Base-by-base conservation (phyloP, 2,329 filamentous ascomycete species). In the Trichoderma breve region DNA sequence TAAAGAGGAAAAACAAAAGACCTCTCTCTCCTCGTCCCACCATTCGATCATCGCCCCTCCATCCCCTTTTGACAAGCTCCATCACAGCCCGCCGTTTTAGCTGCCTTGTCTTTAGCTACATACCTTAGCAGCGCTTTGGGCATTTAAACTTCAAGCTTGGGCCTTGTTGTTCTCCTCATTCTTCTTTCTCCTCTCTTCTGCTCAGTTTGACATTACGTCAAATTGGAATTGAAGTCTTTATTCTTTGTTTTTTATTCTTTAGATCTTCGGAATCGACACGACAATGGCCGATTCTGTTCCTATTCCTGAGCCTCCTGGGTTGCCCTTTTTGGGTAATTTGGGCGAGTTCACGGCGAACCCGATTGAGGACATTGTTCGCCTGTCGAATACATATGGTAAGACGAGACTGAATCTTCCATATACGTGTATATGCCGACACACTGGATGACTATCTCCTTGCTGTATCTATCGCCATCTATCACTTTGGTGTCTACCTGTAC, bases 251-350 rank as follows among this genome's bases (percentile, higher is more conserved):
- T n/a, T 8, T 3, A 12, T 14, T 39, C 5, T 51, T 58, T 21
- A 6, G 11, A 15, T 3, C 24, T 63, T 36, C 8, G 6, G 57
- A 34, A 36, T 53, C 39, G 32, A 36, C 6, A 24, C 66, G 81
- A 53, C 64, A 82, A 82, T 82, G 81, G 76, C 80, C 34, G 79
- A 81, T 64, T 73, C 75, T 36, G 78, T 82, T 15, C 83, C 86
- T 3, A 91, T 93, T 68, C 91, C 91, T 2, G 86, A 88, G 61
- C 91, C 91, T 30, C 85, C 84, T 69, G 89, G 88, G 3, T 82
- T 91, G 71, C 91, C 90, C 1, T 79, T 93, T 30, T 74, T 93
- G 28, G 91, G 92, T 32, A 92, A 93, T 75, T 78, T 91, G 34
- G 82, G 83, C 69, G 89, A 92, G 74, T 86, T 94, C 73, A 87